A percentile compares a stretch with the other conserved stretches of the same genome.
Evolutionary conservation across 495 filamentous ascomycete genomes (phyloP).

Genomic region (Trichocladium uniseriatum): DNA sequence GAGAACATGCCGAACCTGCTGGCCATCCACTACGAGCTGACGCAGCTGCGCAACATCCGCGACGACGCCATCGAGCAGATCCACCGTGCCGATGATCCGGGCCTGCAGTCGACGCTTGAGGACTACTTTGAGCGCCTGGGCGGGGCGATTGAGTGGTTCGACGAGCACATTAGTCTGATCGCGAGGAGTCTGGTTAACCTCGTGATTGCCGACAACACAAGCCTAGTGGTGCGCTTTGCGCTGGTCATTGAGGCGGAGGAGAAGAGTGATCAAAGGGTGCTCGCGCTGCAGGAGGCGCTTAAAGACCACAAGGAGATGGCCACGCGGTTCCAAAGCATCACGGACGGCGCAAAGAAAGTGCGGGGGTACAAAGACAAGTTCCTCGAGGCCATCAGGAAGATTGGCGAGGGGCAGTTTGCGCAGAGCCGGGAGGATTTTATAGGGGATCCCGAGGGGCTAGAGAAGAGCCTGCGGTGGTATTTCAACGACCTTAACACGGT

Average conservation of each 20-base stretch:
- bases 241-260: constrained; percentile 92
- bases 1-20: constrained; percentile 92
- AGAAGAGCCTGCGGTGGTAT: constrained; percentile 84
- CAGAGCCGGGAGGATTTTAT: constrained; percentile 65
- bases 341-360: constrained; percentile 79
- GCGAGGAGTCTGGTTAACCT: constrained; percentile 84
- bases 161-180: constrained; percentile 82
- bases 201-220: constrained; percentile 72
- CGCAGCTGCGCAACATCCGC: constrained; percentile 80
- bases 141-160: constrained; percentile 82
- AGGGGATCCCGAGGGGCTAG: constrained; percentile 69
- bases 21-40: constrained; percentile 80
- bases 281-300: constrained; percentile 85
- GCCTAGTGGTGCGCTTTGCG: constrained; percentile 82
- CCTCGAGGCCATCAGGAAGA: constrained; percentile 63
- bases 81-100: constrained; percentile 58
- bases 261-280: constrained; percentile 83
- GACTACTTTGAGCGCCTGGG: constrained; percentile 87
- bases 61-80: constrained; percentile 97
- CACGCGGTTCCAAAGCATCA: constrained; percentile 86
- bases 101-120: constrained; percentile 67
- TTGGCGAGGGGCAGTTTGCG: constrained; percentile 66
- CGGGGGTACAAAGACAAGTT: constrained; percentile 97
- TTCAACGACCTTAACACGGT: constrained; percentile 95
- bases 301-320: constrained; percentile 92